Evolutionary conservation across 1,139 yeast species (phyloP).

Genomic region (Hansenula lynferdii): DNA sequence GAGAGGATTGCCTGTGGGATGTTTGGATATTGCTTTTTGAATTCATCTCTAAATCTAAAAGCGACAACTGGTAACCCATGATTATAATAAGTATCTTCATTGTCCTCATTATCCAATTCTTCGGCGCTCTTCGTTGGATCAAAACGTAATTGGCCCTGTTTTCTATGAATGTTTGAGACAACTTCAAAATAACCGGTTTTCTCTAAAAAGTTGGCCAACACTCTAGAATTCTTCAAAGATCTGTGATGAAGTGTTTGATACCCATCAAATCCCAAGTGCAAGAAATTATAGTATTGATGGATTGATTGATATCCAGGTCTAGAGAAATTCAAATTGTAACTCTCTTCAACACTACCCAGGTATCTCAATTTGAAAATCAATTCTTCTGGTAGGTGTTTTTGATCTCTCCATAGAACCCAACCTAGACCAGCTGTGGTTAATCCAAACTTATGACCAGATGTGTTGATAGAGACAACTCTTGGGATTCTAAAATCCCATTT

Average conservation of each 20-base stretch:
- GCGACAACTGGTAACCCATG: conserved; percentile 92
- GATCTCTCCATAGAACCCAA: conserved; percentile 83
- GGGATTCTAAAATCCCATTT: conserved; percentile 79
- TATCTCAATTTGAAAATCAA: conserved; percentile 77
- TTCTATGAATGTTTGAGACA: conserved; percentile 72
- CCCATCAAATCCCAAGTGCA: conserved; percentile 68
- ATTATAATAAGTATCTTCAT: conserved; percentile 41
- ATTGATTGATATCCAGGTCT: conserved; percentile 91
- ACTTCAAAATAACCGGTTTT: conserved; percentile 66
- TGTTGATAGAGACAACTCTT: conserved; percentile 79
- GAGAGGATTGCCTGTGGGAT: conserved; percentile 83
- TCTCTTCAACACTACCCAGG: conserved; percentile 86
- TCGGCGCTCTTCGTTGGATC: conserved; percentile 16
- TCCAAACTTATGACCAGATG: conserved; percentile 96
- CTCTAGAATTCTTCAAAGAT: conserved; percentile 65
- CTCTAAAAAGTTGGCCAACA: conserved; percentile 61
- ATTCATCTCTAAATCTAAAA: conserved; percentile 61
- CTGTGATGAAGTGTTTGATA: conserved; percentile 57
- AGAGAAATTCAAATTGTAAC: conserved; percentile 82
- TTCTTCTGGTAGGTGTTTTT: conserved; percentile 57
- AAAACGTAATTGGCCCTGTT: conserved; percentile 29
- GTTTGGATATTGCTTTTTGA: conserved; percentile 61
- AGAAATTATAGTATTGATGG: conserved; percentile 80
- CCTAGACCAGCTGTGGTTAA: conserved; percentile 88
- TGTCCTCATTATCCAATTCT: conserved; percentile 26